phyloP scores from a whole-genome alignment of 148 eudicot genomes.

The Chenopodium quinoa region DNA sequence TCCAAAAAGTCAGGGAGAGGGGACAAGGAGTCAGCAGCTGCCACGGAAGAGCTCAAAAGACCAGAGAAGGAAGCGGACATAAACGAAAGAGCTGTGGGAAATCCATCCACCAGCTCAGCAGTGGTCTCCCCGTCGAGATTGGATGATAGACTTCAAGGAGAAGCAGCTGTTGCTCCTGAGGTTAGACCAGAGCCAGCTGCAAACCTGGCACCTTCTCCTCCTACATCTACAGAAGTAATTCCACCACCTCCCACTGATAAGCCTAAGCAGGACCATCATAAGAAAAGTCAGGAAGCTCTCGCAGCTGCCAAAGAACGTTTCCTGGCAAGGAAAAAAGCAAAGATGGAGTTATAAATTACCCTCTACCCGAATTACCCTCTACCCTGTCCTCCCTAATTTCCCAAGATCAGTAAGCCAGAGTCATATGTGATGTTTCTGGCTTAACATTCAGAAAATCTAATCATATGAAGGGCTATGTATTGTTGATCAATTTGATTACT shows the following conservation, averaged over 20 bases:
- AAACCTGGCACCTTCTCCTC: constrained; percentile 27
- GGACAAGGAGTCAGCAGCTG: constrained; percentile 26
- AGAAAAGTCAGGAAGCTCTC: constrained; percentile 67
- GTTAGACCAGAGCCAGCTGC: constrained; percentile 29
- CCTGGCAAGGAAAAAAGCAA: constrained; percentile 80
- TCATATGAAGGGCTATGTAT: not conserved
- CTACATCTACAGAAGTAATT: constrained; percentile 24
- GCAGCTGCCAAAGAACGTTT: constrained; percentile 86
- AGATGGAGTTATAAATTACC: constrained; percentile 25
- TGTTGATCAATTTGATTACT: not conserved
- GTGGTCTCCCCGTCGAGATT: constrained; percentile 26
- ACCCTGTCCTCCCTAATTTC: not conserved
- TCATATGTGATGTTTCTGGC: not conserved
- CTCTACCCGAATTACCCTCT: not conserved
- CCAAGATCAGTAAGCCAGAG: not conserved
- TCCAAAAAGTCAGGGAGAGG: constrained; percentile 27
- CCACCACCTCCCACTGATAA: constrained; percentile 28
- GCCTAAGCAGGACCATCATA: constrained; percentile 63
- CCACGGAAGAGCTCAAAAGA: constrained; percentile 1
- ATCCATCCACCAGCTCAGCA: constrained; percentile 27
- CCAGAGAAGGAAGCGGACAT: constrained; percentile 10
- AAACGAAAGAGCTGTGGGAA: constrained; percentile 2
- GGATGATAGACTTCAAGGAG: constrained; percentile 22
- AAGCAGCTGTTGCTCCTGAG: constrained; percentile 23
- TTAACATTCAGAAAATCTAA: not conserved